Evolutionary conservation across 768 basidiomycete genomes (phyloP), one percentile per base, ranked within the genome.

Genomic region (Sistotremastrum suecicum): DNA sequence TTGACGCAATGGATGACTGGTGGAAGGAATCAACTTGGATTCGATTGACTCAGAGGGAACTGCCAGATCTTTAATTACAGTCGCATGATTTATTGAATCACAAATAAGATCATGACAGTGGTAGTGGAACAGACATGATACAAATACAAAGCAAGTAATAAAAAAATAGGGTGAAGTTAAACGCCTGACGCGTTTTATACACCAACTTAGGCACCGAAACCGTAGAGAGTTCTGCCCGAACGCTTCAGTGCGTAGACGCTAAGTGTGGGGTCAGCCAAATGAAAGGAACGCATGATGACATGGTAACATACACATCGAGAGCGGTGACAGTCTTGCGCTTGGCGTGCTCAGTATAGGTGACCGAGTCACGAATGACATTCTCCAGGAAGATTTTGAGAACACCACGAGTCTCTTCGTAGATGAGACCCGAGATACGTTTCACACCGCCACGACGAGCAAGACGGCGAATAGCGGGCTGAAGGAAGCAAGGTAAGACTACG

Each of bases 11-110:
- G 80, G 77, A 83, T 12, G 86, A 88, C 37, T 88, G 85, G 87
- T 92, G 90, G 89, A 87, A 77, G 57, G 86, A 90, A 56, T 84
- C 77, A 50, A 92, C 88, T 42, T 94, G 88, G 87, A 76, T 69
- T 36, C 67, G 89, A 48, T 63, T 92, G 45, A 75, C 87, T 54
- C 78, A 80, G 51, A 69, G 89, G 58, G 88, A 92, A 61, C 62
- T 91, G 45, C 88, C 88, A n/a, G 89, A 91, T 63, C 43, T 74
- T 53, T 67, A 54, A 52, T 10, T 38, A 10, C 37, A 38, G 10
- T 38, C 20, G 20, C 20, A 20, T 20, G 20, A 20, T 20, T 20
- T 20, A 20, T 20, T 20, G 20, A 20, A 20, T 20, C 20, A 20
- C 20, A 20, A 20, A 20, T 20, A 20, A 2, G 2, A 20, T 20